Evolutionary conservation across 1,284 basidiomycete species (phyloP), one percentile per base, ranked within the genome.

Genomic region (Malassezia equina): DNA sequence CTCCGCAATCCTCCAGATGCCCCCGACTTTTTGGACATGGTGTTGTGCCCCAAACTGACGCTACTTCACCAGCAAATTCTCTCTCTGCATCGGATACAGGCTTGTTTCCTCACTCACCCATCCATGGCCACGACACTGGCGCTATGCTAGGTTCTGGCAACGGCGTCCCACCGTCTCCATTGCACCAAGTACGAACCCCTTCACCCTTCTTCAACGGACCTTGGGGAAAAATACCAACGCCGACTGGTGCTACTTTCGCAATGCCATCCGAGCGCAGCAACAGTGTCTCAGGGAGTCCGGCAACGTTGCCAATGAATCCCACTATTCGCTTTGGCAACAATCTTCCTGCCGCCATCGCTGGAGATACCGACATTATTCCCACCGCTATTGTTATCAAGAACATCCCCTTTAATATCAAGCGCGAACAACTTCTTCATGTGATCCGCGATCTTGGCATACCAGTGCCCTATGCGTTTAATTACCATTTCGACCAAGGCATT

Each of bases 351-450:
- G 21, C 21, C 13, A 17, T n/a, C 28, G 33, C 31, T n/a, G 51
- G 45, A 21, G 88, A 90, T 65, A 90, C 95, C 75, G 91, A 95
- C 75, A 82, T 95, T 75, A 98, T 98, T 76, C 93, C 93, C 51
- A 98, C 93, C 15, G 93, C 94, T 52, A 96, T 99, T 71, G 93
- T 99, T 71, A 94, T 99, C 78, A 99, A 99, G 51, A 96, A 96
- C 80, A 98, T 96, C 77, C 93, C 91, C 58, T 96, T 98, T 80
- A 90, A 90, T 69, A 89, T 96, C 66, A 89, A 90, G 78, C 84
- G 87, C 71, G 91, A 98, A 78, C 90, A 90, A 55, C 81, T 98
- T 59, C 83, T 98, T 67, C 85, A 86, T 78, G 90, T 96, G 75
- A 98, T 98, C 76, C 84, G 86, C 69, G 94, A 89, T 59, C 79